A percentile compares a stretch with the other conserved stretches of the same genome.
These are phyloP conservation scores for Hypoxylon sp. DNA, from an alignment of 2,329 filamentous ascomycete genomes.

Conservation along the genomic window DNA sequence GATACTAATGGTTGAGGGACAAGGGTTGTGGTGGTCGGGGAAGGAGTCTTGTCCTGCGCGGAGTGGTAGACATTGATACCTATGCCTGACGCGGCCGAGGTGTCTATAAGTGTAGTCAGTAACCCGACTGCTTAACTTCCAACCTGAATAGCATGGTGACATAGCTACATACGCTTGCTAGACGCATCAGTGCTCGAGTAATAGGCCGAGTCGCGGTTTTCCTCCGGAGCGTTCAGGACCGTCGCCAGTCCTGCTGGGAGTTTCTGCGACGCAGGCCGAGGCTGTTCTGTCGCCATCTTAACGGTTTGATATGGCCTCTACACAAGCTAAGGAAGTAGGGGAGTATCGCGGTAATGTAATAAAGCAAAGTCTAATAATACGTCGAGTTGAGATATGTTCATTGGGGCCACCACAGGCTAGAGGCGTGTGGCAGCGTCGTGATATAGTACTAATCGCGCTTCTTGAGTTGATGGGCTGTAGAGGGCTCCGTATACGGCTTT, in stretches of 20 bases:
- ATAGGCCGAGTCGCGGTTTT: constrained; percentile 68
- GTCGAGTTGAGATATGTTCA: constrained; percentile 18
- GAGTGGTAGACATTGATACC: constrained; percentile 65
- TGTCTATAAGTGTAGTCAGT: constrained; percentile 57
- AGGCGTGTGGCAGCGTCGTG: constrained; percentile 19
- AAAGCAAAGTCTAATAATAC: constrained; percentile 12
- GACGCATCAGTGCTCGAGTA: constrained; percentile 65
- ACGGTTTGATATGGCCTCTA: constrained; percentile 7
- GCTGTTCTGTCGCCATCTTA: constrained; percentile 58
- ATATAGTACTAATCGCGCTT: constrained; percentile 21
- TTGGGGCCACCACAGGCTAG: constrained; percentile 4
- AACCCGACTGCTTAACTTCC: constrained; percentile 31
- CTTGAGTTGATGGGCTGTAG: constrained; percentile 20
- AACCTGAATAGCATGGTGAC: constrained; percentile 26
- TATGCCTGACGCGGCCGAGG: constrained; percentile 62
- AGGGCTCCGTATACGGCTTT: constrained; percentile 31
- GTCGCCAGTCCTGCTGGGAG: constrained; percentile 65
- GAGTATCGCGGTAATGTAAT: constrained; percentile 11
- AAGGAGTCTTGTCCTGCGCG: constrained; percentile 73
- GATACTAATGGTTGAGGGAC: constrained; percentile 69
- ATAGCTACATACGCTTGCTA: constrained; percentile 64
- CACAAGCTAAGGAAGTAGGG: not conserved
- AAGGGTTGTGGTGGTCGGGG: constrained; percentile 68
- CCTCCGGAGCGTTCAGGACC: constrained; percentile 67
- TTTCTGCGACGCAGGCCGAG: constrained; percentile 60